Conservation (phyloP, 768 basidiomycete genomes). For the Mycena belliarum region DNA sequence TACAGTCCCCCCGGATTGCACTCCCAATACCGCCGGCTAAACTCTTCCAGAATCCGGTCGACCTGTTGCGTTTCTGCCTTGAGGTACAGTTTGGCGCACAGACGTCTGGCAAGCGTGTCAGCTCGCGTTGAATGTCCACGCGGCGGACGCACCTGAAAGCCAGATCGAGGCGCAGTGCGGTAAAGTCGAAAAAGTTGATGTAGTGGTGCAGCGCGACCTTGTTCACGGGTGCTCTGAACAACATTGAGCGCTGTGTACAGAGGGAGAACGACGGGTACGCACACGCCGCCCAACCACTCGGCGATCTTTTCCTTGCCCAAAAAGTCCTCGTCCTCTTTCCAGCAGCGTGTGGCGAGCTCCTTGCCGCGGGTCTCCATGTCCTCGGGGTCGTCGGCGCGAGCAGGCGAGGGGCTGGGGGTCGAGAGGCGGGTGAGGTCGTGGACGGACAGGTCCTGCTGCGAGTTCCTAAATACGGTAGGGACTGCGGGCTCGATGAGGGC, state of each 20-base stretch:
- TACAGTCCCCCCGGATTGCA: conserved; percentile 84
- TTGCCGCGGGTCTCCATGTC: conserved; percentile 67
- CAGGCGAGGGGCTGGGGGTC: conserved; percentile 43
- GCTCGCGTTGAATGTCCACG: background rate
- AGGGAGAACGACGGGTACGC: conserved; percentile 41
- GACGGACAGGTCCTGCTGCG: conserved; percentile 41
- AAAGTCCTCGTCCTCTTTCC: conserved; percentile 85
- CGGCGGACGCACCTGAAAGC: conserved; percentile 73
- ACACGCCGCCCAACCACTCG: conserved; percentile 94
- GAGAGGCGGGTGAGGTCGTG: conserved; percentile 50
- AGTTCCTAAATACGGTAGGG: conserved; percentile 28
- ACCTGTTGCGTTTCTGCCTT: conserved; percentile 98
- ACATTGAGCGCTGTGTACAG: conserved; percentile 4
- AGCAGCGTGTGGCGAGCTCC: conserved; percentile 76
- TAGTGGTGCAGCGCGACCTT: conserved; percentile 76
- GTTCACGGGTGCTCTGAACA: conserved; percentile 70
- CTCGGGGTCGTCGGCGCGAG: conserved; percentile 47
- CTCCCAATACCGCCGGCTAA: conserved; percentile 88
- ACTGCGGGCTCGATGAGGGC: conserved; percentile 20
- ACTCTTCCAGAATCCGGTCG: conserved; percentile 92
- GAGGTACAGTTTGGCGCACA: conserved; percentile 90
- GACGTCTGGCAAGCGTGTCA: conserved; percentile 48
- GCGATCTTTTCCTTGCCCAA: conserved; percentile 90
- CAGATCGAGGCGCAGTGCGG: conserved; percentile 75
- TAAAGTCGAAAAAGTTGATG: conserved; percentile 88